A percentile compares a stretch with the other conserved stretches of the same genome.
Evolutionary conservation across 1,284 basidiomycete species (phyloP).

Genomic region (Ceratobasidium sp.): DNA sequence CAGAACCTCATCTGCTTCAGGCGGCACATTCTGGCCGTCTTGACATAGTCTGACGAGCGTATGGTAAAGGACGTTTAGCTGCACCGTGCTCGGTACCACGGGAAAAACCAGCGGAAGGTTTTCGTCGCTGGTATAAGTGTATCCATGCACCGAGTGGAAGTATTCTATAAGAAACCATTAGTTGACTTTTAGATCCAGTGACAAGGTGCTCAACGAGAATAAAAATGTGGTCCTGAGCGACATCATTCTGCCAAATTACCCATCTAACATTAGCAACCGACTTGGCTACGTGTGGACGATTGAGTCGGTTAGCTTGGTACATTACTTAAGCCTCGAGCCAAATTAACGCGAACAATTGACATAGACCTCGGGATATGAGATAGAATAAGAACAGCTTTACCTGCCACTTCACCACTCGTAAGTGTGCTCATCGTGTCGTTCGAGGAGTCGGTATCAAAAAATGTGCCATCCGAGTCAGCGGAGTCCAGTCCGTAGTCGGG

Average conservation of each 20-base stretch:
- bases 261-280: not conserved
- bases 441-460: conserved; percentile 15
- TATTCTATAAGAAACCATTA: conserved; percentile 8
- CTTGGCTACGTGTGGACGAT: too few relatives aligned
- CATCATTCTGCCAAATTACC: not conserved
- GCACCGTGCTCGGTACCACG: not conserved
- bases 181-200: too few relatives aligned
- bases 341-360: too few relatives aligned
- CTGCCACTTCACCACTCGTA: conserved; percentile 6
- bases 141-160: conserved; percentile 13
- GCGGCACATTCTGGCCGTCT: not conserved
- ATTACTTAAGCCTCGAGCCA: too few relatives aligned
- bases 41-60: not conserved
- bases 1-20: conserved; percentile 8
- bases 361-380: not conserved
- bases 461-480: not conserved
- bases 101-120: conserved; percentile 5
- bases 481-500: not conserved
- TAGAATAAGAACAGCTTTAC: not conserved
- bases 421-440: conserved; percentile 34
- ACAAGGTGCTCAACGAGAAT: too few relatives aligned
- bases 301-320: too few relatives aligned
- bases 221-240: too few relatives aligned
- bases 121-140: conserved; percentile 11
- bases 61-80: not conserved